Conservation (phyloP, 2,329 filamentous ascomycete species). For the Myotisia sp. region DNA sequence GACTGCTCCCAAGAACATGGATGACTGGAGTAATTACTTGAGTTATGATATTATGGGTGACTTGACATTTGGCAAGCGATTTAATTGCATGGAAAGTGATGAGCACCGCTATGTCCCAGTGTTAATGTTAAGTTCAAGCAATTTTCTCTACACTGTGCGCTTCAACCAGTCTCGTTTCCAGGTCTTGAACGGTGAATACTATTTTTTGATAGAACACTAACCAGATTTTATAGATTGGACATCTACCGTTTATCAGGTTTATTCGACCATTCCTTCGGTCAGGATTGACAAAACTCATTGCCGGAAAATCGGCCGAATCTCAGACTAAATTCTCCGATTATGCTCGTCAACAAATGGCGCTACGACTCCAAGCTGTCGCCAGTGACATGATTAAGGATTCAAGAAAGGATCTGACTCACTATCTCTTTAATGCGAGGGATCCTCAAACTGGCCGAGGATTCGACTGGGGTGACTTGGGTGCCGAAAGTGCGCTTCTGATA, state of each 20-base stretch:
- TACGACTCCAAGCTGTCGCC: slow-evolving; percentile 22
- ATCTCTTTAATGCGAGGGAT: slow-evolving; percentile 34
- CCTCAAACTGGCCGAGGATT: slow-evolving; percentile 31
- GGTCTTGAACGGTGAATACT: not conserved
- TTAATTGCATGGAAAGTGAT: slow-evolving; percentile 17
- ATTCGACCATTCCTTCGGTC: slow-evolving; percentile 9
- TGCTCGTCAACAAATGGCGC: slow-evolving; percentile 26
- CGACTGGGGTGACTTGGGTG: slow-evolving; percentile 33
- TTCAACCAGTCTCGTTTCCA: not conserved
- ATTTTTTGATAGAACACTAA: not conserved
- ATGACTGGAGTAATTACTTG: slow-evolving; percentile 17
- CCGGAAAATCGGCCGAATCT: slow-evolving; percentile 9
- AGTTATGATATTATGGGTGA: slow-evolving; percentile 25
- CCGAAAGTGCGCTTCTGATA: slow-evolving; percentile 35
- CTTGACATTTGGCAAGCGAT: slow-evolving; percentile 21
- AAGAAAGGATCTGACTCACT: slow-evolving; percentile 35
- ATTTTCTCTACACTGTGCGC: slow-evolving; percentile 11
- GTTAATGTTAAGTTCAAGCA: slow-evolving; percentile 19
- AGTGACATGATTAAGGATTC: slow-evolving; percentile 13
- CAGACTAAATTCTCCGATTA: slow-evolving; percentile 7
- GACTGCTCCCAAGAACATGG: slow-evolving; percentile 14
- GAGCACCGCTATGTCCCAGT: slow-evolving; percentile 9
- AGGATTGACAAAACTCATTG: slow-evolving; percentile 8
- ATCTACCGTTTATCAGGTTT: slow-evolving; percentile 7
- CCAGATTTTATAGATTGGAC: slow-evolving; percentile 8